Evolutionary conservation across 306 rosid genomes (phyloP), one percentile per base, ranked within the genome.

Genomic region (Leucaena leucocephala): DNA sequence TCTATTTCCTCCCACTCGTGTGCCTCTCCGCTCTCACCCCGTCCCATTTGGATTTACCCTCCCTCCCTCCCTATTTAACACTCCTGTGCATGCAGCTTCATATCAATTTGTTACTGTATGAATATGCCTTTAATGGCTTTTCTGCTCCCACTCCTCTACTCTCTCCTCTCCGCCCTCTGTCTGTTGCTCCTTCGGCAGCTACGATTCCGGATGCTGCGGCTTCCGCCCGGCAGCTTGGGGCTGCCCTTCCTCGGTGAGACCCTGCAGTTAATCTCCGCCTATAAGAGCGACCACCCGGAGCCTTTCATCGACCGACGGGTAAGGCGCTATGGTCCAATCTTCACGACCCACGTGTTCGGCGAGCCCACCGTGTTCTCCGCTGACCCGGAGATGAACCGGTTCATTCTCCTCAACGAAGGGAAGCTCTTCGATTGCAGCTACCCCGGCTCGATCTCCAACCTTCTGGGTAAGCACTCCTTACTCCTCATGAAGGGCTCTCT

Each of bases 281-380:
- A 95, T 82, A 92, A 92, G 88, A 89, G 88, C 3, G 94, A 90
- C 71, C 89, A 95, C 72, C 98, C 98, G 0, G 98, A 95, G 22
- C 98, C 98, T 8, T 95, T 95, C 82, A 84, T 95, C 42, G 98
- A 95, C 86, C 78, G 80, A 63, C 44, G 98, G 61, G 92, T 92
- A 78, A 80, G 21, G 38, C 89, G 93, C 54, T 92, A 84, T 86
- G 98, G 98, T 1, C 74, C 97, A 34, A 78, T 94, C 7, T 94
- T 94, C 86, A 89, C 92, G 4, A 92, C 97, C n/a, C 98, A 95
- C 55, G 78, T 95, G 11, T 95, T 95, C 46, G 98, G 98, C 0
- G 98, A 95, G 58, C 90, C 98, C 55, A 92, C 97, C 0, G 97
- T 95, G 22, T 92, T 95, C 83, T 95, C 98, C 3, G 85, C 98